Conservation (phyloP, 139 green algal species). For the Yamagishiella unicocca region DNA sequence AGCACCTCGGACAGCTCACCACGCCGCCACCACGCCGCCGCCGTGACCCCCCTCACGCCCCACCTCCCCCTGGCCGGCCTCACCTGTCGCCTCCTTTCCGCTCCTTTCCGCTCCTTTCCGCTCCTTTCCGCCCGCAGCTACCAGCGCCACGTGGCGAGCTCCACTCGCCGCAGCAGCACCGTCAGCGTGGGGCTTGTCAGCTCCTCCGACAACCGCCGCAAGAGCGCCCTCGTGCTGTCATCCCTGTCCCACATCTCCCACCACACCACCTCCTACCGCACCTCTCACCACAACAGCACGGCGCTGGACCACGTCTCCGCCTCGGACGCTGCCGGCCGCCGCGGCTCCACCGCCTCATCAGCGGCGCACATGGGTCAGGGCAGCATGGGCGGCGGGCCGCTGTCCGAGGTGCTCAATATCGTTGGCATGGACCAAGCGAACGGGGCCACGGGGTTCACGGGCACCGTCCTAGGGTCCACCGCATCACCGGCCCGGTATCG, state of each 20-base stretch:
- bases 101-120: too few species aligned
- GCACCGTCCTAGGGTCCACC: not conserved
- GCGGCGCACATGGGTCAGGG: too few species aligned
- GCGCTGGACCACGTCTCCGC: not conserved
- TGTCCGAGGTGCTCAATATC: constrained; percentile 8
- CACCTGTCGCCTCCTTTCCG: too few species aligned
- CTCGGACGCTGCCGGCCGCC: not conserved
- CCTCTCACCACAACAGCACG: not conserved
- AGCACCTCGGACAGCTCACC: too few species aligned
- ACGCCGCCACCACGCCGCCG: too few species aligned
- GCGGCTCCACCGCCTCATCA: not conserved
- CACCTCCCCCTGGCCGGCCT: too few species aligned
- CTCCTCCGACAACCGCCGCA: constrained; percentile 38
- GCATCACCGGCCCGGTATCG: not conserved
- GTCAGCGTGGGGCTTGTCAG: not conserved
- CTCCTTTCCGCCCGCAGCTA: not conserved
- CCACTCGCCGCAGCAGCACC: constrained; percentile 19
- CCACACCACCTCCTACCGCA: constrained; percentile 21
- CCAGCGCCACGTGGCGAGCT: constrained; percentile 34
- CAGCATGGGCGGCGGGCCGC: not conserved
- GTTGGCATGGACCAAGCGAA: not conserved
- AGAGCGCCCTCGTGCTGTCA: constrained; percentile 20
- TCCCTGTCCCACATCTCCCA: constrained; percentile 27
- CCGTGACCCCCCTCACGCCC: too few species aligned
- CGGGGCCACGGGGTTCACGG: not conserved